Base-by-base conservation (phyloP, 495 filamentous ascomycete genomes). In the Neurospora intermedia region DNA sequence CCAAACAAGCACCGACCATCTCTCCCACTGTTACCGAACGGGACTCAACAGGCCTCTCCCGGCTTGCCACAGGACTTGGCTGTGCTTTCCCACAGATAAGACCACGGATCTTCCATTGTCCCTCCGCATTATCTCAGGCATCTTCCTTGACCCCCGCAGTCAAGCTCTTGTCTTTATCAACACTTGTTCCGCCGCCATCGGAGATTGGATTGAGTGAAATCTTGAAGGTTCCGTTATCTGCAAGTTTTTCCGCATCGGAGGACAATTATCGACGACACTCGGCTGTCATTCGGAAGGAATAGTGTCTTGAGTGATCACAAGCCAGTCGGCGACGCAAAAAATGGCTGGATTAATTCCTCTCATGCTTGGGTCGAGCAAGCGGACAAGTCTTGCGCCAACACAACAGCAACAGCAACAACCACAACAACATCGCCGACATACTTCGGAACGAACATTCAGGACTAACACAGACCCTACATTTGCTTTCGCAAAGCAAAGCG, bases 311-410 rank as follows among this genome's bases (percentile, higher is more conserved):
- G 48, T 59, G 48, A 9, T 66, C 7, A 6, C 35, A 66, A 4
- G 54, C 54, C 54, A 15, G 27, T 66, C 35, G 2, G 54, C 27
- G 35, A 35, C 27, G 54, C 54, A 35, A 35, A 35, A 35, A 35
- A 78, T 78, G 77, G 72, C 43, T 15, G 77, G 77, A 38, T 73
- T 78, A 31, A 78, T 78, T 71, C 80, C 80, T 71, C 71, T 82
- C 41, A 78, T 79, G 77, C 80, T 79, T 72, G 74, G 48, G 20
- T 77, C 78, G 62, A 59, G 78, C 74, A 75, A 73, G 69, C 78
- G 77, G 45, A 41, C 75, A 69, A 80, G 77, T 74, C 70, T 72
- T 39, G 72, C 75, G 45, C 73, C 69, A 6, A 43, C 72, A 9
- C 69, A 71, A 16, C 75, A 48, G 15, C 69, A 71, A n/a, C 75